These are phyloP conservation scores for Magnusiomyces sp. DNA, from an alignment of 1,139 yeast species.

Conservation along the genomic window DNA sequence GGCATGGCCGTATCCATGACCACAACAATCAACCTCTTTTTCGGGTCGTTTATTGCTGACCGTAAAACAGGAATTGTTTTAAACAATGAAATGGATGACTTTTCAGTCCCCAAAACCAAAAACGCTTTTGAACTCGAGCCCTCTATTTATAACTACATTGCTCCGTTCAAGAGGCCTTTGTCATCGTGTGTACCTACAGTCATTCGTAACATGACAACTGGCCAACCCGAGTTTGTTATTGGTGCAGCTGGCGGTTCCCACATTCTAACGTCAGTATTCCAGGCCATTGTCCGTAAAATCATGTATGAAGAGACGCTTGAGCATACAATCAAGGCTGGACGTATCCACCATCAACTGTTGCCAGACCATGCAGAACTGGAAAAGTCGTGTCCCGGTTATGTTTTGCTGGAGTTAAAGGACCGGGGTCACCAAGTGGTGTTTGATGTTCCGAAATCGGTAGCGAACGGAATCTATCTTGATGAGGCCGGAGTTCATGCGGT, in stretches of 20 bases:
- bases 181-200: slow-evolving; percentile 79
- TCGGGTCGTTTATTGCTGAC: slow-evolving; percentile 79
- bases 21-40: slow-evolving; percentile 77
- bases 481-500: slow-evolving; percentile 40
- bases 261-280: slow-evolving; percentile 76
- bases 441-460: slow-evolving; percentile 37
- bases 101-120: slow-evolving; percentile 57
- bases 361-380: slow-evolving; percentile 68
- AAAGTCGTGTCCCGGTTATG: slow-evolving; percentile 34
- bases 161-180: slow-evolving; percentile 72
- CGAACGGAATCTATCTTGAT: slow-evolving; percentile 39
- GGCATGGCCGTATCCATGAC: slow-evolving; percentile 79
- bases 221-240: slow-evolving; percentile 51
- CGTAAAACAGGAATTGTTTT: slow-evolving; percentile 71
- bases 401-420: slow-evolving; percentile 26
- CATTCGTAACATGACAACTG: slow-evolving; percentile 40
- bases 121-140: slow-evolving; percentile 81
- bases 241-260: slow-evolving; percentile 96
- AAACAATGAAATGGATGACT: slow-evolving; percentile 94
- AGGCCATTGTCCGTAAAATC: slow-evolving; percentile 62
- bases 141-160: slow-evolving; percentile 66
- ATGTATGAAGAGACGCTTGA: slow-evolving; percentile 51
- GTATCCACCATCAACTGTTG: slow-evolving; percentile 81
- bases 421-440: slow-evolving; percentile 38
- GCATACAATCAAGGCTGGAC: slow-evolving; percentile 64